These are phyloP conservation scores for Parasarocladium wereldwijsianum DNA, from an alignment of 2,329 filamentous ascomycete species.

Conservation along the genomic window DNA sequence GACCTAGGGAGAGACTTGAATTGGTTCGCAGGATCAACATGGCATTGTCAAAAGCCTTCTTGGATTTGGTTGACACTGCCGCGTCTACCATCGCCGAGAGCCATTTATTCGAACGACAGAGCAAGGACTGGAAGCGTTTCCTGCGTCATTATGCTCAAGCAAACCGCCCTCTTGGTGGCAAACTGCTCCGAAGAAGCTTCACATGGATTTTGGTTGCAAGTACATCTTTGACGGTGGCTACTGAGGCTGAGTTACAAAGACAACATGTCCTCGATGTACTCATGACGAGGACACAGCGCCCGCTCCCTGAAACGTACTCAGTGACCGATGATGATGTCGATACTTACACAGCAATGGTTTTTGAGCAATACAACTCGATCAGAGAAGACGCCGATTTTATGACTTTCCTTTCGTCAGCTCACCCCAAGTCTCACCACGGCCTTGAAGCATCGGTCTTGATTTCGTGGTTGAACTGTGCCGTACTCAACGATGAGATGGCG, in stretches of 20 bases:
- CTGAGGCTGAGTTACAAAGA: conserved; percentile 41
- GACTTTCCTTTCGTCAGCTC: conserved; percentile 62
- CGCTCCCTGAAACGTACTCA: conserved; percentile 19
- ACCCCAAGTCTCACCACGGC: conserved; percentile 73
- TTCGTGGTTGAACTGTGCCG: conserved; percentile 71
- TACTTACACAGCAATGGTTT: conserved; percentile 55
- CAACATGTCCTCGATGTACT: conserved; percentile 61
- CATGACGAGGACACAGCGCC: conserved; percentile 40
- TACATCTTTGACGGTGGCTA: conserved; percentile 57
- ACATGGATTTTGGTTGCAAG: conserved; percentile 71
- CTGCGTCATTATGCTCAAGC: conserved; percentile 67
- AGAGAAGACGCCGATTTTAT: conserved; percentile 87
- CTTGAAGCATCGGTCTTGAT: conserved; percentile 74
- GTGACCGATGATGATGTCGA: conserved; percentile 40
- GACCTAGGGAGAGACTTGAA: conserved; percentile 53
- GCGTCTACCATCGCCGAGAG: conserved; percentile 82
- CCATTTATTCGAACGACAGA: conserved; percentile 44
- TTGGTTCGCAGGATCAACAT: conserved; percentile 58
- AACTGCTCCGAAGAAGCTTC: conserved; percentile 80
- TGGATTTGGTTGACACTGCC: conserved; percentile 76
- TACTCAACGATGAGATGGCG: conserved; percentile 68
- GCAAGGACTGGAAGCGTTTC: conserved; percentile 80
- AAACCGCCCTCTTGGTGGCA: conserved; percentile 73
- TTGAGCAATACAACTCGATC: conserved; percentile 71
- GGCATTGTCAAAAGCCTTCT: conserved; percentile 70